Evolutionary conservation across 1,284 basidiomycete genomes (phyloP).

Genomic region (Chalciporus sp.): DNA sequence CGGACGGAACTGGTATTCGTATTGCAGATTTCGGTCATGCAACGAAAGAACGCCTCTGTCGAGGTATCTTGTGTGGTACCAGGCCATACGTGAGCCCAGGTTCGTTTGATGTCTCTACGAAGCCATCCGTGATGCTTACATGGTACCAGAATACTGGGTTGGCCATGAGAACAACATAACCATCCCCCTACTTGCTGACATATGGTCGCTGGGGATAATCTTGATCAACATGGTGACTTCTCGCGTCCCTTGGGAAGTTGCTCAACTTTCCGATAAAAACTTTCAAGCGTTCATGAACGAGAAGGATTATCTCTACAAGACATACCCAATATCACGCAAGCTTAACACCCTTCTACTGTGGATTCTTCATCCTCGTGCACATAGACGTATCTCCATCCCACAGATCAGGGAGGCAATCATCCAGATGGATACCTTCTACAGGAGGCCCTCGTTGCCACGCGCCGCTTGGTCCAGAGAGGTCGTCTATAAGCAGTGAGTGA

Average conservation of each 20-base stretch:
- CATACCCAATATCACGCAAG: slow-evolving; percentile 68
- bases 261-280: slow-evolving; percentile 71
- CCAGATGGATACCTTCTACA: slow-evolving; percentile 65
- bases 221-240: slow-evolving; percentile 86
- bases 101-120: slow-evolving; percentile 32
- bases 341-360: slow-evolving; percentile 56
- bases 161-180: background rate
- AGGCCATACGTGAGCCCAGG: slow-evolving; percentile 82
- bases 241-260: slow-evolving; percentile 85
- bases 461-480: slow-evolving; percentile 21
- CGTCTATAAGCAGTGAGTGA: slow-evolving; percentile 9
- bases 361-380: slow-evolving; percentile 57
- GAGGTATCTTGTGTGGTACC: slow-evolving; percentile 79
- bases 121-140: slow-evolving; percentile 3
- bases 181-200: slow-evolving; percentile 74
- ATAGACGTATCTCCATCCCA: slow-evolving; percentile 55
- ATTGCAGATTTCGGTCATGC: slow-evolving; percentile 86
- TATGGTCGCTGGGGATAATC: slow-evolving; percentile 88
- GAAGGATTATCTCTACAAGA: slow-evolving; percentile 63
- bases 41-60: slow-evolving; percentile 61
- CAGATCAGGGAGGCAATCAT: slow-evolving; percentile 61
- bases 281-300: slow-evolving; percentile 71
- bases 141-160: slow-evolving; percentile 60
- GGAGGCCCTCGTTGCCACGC: slow-evolving; percentile 48
- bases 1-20: slow-evolving; percentile 57